Conservation (phyloP, 192 early-diverging fungal species). For the Coemansia biformis region DNA sequence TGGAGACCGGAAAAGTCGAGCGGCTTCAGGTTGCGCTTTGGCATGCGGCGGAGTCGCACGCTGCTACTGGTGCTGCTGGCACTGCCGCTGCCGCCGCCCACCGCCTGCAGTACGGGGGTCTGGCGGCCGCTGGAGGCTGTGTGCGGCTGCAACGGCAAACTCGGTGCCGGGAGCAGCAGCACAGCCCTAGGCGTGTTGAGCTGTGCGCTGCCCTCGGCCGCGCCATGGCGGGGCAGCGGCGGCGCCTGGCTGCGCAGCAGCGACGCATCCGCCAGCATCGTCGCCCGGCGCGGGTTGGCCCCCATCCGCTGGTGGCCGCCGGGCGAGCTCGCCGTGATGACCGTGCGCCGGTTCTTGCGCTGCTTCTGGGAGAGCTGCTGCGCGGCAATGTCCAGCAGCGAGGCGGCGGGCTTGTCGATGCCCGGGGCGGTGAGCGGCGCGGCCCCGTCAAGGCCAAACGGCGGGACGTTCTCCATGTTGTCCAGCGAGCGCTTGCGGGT, state of each 20-base stretch:
- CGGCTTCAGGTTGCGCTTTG: slow-evolving; percentile 51
- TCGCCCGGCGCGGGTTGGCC: slow-evolving; percentile 33
- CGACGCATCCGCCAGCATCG: slow-evolving; percentile 9
- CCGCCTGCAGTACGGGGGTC: slow-evolving; percentile 5
- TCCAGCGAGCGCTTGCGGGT: slow-evolving; percentile 44
- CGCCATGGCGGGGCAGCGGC: background rate
- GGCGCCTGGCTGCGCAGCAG: slow-evolving; percentile 20
- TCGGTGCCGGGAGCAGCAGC: slow-evolving; percentile 2
- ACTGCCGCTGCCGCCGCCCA: slow-evolving; percentile 2
- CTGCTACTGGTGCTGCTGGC: slow-evolving; percentile 7
- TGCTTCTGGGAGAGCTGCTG: slow-evolving; percentile 42
- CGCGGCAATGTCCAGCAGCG: slow-evolving; percentile 39
- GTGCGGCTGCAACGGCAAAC: slow-evolving; percentile 1
- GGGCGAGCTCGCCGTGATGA: slow-evolving; percentile 40
- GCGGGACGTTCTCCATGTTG: slow-evolving; percentile 40
- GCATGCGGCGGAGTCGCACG: slow-evolving; percentile 40
- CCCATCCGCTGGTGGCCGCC: slow-evolving; percentile 26
- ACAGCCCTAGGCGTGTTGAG: background rate
- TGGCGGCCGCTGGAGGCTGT: background rate
- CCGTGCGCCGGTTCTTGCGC: slow-evolving; percentile 39
- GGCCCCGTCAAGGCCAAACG: slow-evolving; percentile 17
- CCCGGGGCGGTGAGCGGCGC: slow-evolving; percentile 3
- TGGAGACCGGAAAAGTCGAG: slow-evolving; percentile 45
- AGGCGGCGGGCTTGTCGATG: slow-evolving; percentile 23
- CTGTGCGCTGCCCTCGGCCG: background rate